Evolutionary conservation across 352 stramenopile genomes (phyloP), one percentile per base, ranked within the genome.

Genomic region (Phytophthora constricta): DNA sequence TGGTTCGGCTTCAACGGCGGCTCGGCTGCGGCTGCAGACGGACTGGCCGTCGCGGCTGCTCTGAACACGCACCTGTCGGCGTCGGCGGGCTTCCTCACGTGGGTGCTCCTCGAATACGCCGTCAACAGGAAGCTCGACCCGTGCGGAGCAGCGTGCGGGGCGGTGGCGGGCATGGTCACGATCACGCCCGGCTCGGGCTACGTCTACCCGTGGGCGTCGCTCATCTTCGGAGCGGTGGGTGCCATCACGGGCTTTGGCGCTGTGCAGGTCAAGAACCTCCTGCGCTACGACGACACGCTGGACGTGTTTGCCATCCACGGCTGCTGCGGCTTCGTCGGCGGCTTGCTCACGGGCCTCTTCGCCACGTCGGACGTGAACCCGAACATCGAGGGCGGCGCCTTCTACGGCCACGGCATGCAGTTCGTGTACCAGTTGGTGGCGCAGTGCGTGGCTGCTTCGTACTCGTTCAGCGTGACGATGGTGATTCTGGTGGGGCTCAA

Each of bases 1-100:
- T 95, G 87, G 87, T 93, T 91, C 59, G 86, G 87, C 50, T 95
- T 95, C 67, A 93, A 95, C 59, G 86, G 74, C 33, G 86, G 86
- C 31, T 92, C 83, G 17, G 70, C 79, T 0, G 75, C 68, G 31
- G 78, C 77, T 1, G 84, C 84, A 2, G 81, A 92, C 37, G 72
- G 74, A 13, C 80, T 92, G 49, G 87, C 86, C 5, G 82, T 79
- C 2, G 74, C 83, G 13, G 86, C 84, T 27, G 83, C 72, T 10
- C 80, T 95, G 64, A 93, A 91, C 73, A 93, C 86, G 39, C 84
- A 92, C 53, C 28, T 93, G 31, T 79, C 82, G 2, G 68, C 78
- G 5, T 87, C 68, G 19, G 75, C 84, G 2, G 85, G 85, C 5
- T 89, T 91, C 42, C 55, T 95, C 14, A 87, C 80, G 19, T 95